Conservation (phyloP, 108 stramenopile species). For the Bacterosira constricta region DNA sequence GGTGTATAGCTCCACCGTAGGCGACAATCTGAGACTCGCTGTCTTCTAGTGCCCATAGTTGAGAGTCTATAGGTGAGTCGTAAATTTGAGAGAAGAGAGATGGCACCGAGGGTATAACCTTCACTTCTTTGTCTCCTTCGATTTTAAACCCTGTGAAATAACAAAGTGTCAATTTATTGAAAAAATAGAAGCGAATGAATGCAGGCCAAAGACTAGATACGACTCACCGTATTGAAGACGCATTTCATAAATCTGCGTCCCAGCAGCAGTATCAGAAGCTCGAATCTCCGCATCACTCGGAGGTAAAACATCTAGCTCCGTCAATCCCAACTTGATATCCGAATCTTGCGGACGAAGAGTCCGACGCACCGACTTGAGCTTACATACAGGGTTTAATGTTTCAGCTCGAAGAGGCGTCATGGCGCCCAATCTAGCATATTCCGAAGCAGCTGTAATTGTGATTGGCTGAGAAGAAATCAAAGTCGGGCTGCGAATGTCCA, state of each 20-base stretch:
- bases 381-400: conserved; percentile 36
- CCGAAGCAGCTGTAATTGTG: conserved; percentile 30
- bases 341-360: conserved; percentile 34
- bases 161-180: too few species aligned
- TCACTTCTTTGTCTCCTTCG: conserved; percentile 26
- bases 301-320: too few species aligned
- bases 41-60: conserved; percentile 46
- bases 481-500: conserved; percentile 20
- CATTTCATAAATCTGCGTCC: conserved; percentile 44
- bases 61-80: conserved; percentile 50
- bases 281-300: conserved; percentile 44
- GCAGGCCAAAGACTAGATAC: too few species aligned
- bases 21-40: conserved; percentile 26
- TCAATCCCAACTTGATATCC: too few species aligned
- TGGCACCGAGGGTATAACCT: conserved; percentile 29
- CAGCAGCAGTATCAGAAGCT: conserved; percentile 5
- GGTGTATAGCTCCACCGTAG: conserved; percentile 48
- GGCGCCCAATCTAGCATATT: conserved; percentile 38
- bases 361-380: conserved; percentile 27
- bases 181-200: too few species aligned
- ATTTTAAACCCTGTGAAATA: conserved; percentile 38
- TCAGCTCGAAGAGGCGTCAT: conserved; percentile 43
- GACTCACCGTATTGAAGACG: conserved; percentile 32
- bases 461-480: conserved; percentile 36
- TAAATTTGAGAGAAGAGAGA: conserved; percentile 46